Conservation (phyloP, 2,329 filamentous ascomycete species). For the Hawksworthiomyces lignivorus region DNA sequence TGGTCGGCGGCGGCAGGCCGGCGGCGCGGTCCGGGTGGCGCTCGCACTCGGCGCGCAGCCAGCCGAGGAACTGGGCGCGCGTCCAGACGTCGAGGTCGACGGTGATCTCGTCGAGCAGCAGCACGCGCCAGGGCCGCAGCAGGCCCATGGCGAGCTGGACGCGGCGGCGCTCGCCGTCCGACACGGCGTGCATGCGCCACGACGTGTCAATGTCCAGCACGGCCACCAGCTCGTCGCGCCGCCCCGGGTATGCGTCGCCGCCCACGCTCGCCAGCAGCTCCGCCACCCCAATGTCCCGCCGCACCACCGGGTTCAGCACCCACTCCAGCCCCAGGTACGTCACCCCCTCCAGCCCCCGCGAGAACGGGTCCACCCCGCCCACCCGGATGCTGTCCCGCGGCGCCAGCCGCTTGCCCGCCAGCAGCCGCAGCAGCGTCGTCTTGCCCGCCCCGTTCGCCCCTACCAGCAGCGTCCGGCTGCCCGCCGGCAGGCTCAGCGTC, state of each 20-base stretch:
- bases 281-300: constrained; percentile 85
- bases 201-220: constrained; percentile 86
- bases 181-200: constrained; percentile 96
- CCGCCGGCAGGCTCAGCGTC: constrained; percentile 66
- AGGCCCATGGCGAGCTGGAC: constrained; percentile 97
- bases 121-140: constrained; percentile 79
- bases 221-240: constrained; percentile 75
- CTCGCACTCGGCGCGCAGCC: constrained; percentile 83
- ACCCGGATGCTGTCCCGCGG: constrained; percentile 68
- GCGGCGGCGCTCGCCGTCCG: constrained; percentile 80
- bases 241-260: constrained; percentile 71
- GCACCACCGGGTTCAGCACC: constrained; percentile 95
- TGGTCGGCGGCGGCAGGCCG: constrained; percentile 47
- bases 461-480: constrained; percentile 83
- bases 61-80: constrained; percentile 75
- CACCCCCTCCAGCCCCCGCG: constrained; percentile 80
- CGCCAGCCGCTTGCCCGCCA: constrained; percentile 90
- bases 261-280: constrained; percentile 82
- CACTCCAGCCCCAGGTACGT: constrained; percentile 97
- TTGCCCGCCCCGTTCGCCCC: constrained; percentile 97
- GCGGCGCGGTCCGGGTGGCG: constrained; percentile 45
- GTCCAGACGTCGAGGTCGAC: constrained; percentile 89
- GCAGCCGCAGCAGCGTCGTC: constrained; percentile 87
- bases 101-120: constrained; percentile 93
- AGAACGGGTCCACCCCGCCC: constrained; percentile 84